Evolutionary conservation across 805 yeast genomes (phyloP), one percentile per base, ranked within the genome.

Genomic region (Yamadazyma laniorum): DNA sequence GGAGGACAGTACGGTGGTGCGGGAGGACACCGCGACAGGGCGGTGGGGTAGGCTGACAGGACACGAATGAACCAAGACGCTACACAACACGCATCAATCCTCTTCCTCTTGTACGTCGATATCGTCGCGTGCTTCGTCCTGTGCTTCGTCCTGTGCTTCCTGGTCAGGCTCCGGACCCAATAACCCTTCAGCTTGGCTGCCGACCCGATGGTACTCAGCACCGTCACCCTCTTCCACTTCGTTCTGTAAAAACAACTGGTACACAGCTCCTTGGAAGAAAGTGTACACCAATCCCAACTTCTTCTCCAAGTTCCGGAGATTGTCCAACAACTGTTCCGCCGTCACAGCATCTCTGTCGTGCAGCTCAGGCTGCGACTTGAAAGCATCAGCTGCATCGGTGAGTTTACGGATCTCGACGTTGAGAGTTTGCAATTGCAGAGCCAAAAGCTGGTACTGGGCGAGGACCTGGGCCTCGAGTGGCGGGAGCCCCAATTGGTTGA

Each of bases 251-350:
- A 79, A 74, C 35, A 82, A 61, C 13, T 82, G 75, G 52, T 83
- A 83, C 3, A 83, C 86, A 3, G 88, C 82, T 4, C 85, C 82
- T 47, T 81, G 79, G 58, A 83, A 72, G 29, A 80, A 56, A 1
- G 88, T 82, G 35, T 79, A 79, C 3, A 83, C 82, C 36, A 82
- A 58, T 1, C 82, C 81, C 9, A 79, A 66, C 46, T 81, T 81
- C 44, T 76, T 67, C 49, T 83, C 90, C 35, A 83, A 67, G 17
- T 67, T 74, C 19, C 87, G 66, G 47, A 82, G 56, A 44, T 76
- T 75, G 25, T 74, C 77, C 18, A 64, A 45, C 29, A 70, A 48
- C 16, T 55, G 53, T 36, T 58, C 60, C 4, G 67, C 63, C 9
- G 57, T 58, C 44, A 15, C 38, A 39, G 25, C 32, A 37, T 21